Percentiles rank a stretch among this genome's conserved stretches.
These are phyloP conservation scores for Penicillium sp. DNA, from an alignment of 2,329 filamentous ascomycete genomes.

Conservation along the genomic window DNA sequence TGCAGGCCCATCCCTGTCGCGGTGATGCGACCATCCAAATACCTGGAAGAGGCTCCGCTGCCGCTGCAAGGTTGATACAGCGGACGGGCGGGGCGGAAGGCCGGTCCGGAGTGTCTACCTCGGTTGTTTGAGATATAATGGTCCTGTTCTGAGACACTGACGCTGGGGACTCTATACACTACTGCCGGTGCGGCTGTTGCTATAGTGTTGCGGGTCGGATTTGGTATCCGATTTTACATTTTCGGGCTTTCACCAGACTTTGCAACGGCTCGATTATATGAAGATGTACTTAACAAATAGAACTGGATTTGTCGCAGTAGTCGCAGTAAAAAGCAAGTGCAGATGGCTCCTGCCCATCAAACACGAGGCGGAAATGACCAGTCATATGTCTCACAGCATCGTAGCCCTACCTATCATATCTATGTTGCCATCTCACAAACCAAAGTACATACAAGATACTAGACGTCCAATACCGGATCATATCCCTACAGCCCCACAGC, in stretches of 20 bases:
- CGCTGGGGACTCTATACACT: constrained; percentile 7
- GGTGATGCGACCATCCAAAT: constrained; percentile 4
- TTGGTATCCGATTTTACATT: background rate
- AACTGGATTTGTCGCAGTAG: background rate
- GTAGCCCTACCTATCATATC: background rate
- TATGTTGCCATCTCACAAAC: background rate
- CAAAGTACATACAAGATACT: background rate
- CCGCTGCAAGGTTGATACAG: constrained; percentile 18
- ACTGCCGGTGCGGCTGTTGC: constrained; percentile 11
- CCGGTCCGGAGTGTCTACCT: constrained; percentile 8
- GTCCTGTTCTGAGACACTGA: constrained; percentile 11
- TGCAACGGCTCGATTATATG: background rate
- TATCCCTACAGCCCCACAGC: background rate
- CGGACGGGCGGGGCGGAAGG: constrained; percentile 4
- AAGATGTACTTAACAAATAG: background rate
- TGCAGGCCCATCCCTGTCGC: constrained; percentile 8
- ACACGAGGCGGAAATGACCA: constrained; percentile 1
- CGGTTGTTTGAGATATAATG: background rate
- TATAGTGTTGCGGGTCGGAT: background rate
- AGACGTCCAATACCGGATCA: background rate
- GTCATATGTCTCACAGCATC: background rate
- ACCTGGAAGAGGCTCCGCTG: constrained; percentile 7
- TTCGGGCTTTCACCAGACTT: background rate
- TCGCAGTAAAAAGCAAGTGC: background rate
- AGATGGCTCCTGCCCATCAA: background rate